Percentiles rank a stretch among this genome's conserved stretches.
Conservation (phyloP, 371 early-diverging fungal species). For the Mortierella polycephala region DNA sequence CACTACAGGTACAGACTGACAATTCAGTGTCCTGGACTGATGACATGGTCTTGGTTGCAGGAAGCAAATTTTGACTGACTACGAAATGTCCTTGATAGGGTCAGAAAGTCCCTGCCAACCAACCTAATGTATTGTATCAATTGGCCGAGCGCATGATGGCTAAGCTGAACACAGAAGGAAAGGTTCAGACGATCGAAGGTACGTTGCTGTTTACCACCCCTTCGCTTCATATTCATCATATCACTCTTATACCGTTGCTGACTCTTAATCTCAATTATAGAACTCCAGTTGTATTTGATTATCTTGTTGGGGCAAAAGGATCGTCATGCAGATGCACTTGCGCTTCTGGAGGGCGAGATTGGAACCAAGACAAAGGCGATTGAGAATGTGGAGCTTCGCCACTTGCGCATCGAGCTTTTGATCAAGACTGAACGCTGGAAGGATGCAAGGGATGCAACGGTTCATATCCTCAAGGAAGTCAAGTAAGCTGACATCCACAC, state of each 20-base stretch:
- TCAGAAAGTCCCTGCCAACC: slow-evolving; percentile 41
- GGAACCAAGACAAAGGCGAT: slow-evolving; percentile 68
- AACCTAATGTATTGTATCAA: slow-evolving; percentile 66
- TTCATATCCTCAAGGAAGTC: slow-evolving; percentile 47
- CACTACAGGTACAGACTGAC: slow-evolving; percentile 65
- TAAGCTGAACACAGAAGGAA: slow-evolving; percentile 80
- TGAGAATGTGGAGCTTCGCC: slow-evolving; percentile 74
- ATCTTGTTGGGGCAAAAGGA: slow-evolving; percentile 73
- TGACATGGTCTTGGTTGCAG: too few species aligned
- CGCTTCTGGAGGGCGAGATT: slow-evolving; percentile 68
- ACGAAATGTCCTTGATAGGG: slow-evolving; percentile 18
- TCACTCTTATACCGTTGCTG: neutral
- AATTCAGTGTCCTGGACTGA: too few species aligned
- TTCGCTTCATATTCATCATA: neutral
- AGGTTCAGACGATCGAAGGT: slow-evolving; percentile 69
- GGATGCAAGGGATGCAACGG: slow-evolving; percentile 41
- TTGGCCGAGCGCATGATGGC: slow-evolving; percentile 90
- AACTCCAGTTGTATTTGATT: slow-evolving; percentile 74
- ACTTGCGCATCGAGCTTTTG: slow-evolving; percentile 66
- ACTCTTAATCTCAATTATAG: slow-evolving; percentile 33
- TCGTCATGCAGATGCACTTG: slow-evolving; percentile 68
- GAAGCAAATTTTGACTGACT: neutral
- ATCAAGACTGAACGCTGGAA: slow-evolving; percentile 62
- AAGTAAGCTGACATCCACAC: slow-evolving; percentile 20
- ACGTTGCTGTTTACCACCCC: slow-evolving; percentile 3